Conservation (phyloP, 2,329 filamentous ascomycete genomes). For the Aspergillus vadensis region DNA sequence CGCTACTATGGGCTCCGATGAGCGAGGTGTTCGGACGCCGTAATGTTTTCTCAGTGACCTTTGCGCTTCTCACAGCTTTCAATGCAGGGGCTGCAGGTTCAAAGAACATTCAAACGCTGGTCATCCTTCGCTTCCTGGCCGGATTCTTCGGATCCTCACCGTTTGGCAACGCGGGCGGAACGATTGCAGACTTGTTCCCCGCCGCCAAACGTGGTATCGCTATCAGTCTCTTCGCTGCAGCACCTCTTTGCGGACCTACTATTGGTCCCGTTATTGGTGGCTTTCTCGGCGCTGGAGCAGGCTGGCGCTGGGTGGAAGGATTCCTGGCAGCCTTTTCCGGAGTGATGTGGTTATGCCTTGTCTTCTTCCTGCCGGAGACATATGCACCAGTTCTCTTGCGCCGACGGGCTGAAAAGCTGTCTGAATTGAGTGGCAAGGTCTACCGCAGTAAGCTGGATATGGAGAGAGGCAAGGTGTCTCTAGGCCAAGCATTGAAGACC, state of each 20-base stretch:
- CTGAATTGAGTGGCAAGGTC: constrained; percentile 53
- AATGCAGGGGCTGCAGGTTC: constrained; percentile 62
- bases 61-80: constrained; percentile 57
- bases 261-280: constrained; percentile 68
- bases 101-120: constrained; percentile 59
- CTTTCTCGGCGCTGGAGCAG: constrained; percentile 64
- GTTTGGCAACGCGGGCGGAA: constrained; percentile 63
- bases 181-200: constrained; percentile 64
- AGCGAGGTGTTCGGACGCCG: constrained; percentile 44
- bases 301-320: constrained; percentile 72
- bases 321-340: constrained; percentile 65
- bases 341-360: constrained; percentile 52
- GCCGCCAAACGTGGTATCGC: constrained; percentile 59
- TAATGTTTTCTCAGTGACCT: constrained; percentile 37
- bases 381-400: constrained; percentile 56
- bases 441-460: constrained; percentile 46
- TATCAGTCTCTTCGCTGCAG: constrained; percentile 66
- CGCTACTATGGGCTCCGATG: constrained; percentile 47
- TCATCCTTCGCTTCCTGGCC: constrained; percentile 69
- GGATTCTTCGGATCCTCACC: constrained; percentile 64
- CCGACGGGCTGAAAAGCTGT: constrained; percentile 51
- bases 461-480: constrained; percentile 47
- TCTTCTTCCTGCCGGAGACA: constrained; percentile 38
- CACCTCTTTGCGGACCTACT: constrained; percentile 67
- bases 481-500: constrained; percentile 46